Percentiles rank a stretch among this genome's conserved stretches.
Evolutionary conservation across 202 grass and related monocot genomes (phyloP).

Genomic region (Tripidium arundinaceum): DNA sequence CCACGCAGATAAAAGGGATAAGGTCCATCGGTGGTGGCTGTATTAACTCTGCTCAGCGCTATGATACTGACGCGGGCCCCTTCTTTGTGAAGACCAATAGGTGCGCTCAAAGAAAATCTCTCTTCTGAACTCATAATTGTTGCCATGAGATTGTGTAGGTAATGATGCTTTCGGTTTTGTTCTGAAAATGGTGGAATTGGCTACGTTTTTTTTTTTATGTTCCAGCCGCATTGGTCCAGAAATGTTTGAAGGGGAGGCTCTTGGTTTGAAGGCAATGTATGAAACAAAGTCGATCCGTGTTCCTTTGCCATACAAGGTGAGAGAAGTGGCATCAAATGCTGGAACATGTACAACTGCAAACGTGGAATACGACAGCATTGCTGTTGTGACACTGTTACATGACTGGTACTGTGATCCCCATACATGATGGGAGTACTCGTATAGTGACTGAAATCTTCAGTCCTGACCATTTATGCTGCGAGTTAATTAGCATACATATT

Average conservation of each 20-base stretch:
- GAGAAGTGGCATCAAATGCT: not conserved
- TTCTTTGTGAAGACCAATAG: constrained; percentile 84
- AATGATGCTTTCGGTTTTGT: constrained; percentile 2
- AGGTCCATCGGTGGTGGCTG: constrained; percentile 68
- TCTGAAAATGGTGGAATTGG: not conserved
- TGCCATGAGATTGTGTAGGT: not conserved
- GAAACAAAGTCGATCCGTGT: constrained; percentile 66
- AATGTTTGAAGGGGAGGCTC: constrained; percentile 82
- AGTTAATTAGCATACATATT: not conserved
- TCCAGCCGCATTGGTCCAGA: constrained; percentile 58
- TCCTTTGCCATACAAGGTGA: constrained; percentile 71
- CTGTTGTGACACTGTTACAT: too few relatives aligned
- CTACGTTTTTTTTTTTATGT: not conserved
- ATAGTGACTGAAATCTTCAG: not conserved
- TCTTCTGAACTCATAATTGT: not conserved
- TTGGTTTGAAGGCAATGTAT: constrained; percentile 77
- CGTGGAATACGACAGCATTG: too few relatives aligned
- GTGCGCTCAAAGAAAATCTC: not conserved
- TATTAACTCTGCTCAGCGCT: constrained; percentile 60
- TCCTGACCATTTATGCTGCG: not conserved
- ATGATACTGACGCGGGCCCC: constrained; percentile 58
- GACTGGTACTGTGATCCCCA: too few relatives aligned
- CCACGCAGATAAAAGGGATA: constrained; percentile 58
- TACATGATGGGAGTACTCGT: not conserved
- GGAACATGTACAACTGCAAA: not conserved